Evolutionary conservation across 495 filamentous ascomycete genomes (phyloP).

Genomic region (Schizothecium vesticola): DNA sequence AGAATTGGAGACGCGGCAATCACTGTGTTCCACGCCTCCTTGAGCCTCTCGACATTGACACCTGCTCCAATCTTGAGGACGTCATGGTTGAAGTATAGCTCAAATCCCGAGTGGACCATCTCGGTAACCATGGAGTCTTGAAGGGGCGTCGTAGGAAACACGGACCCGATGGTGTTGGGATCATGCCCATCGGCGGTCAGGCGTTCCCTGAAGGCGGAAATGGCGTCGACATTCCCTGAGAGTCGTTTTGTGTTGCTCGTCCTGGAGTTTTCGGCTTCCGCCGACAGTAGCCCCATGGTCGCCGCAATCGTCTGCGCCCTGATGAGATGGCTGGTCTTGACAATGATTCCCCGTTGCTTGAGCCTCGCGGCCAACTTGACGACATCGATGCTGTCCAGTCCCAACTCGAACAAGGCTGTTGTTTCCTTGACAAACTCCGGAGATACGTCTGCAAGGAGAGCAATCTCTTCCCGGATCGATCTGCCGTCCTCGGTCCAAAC

Average conservation of each 20-base stretch:
- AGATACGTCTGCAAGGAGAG: slow-evolving; percentile 50
- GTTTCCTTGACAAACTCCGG: slow-evolving; percentile 43
- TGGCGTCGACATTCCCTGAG: not conserved
- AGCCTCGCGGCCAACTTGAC: slow-evolving; percentile 65
- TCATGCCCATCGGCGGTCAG: not conserved
- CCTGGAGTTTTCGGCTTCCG: not conserved
- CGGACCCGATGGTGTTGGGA: slow-evolving; percentile 38
- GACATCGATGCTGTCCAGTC: slow-evolving; percentile 64
- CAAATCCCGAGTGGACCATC: slow-evolving; percentile 61
- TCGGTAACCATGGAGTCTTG: slow-evolving; percentile 79
- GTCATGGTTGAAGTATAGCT: slow-evolving; percentile 77
- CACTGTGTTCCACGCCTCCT: slow-evolving; percentile 55
- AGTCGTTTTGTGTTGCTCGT: not conserved
- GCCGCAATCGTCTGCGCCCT: slow-evolving; percentile 55
- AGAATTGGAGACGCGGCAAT: slow-evolving; percentile 61
- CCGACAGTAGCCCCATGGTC: not conserved
- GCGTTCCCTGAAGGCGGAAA: not conserved
- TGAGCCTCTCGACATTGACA: slow-evolving; percentile 49
- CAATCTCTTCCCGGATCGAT: slow-evolving; percentile 53
- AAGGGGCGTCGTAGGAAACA: slow-evolving; percentile 64
- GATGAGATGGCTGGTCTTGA: slow-evolving; percentile 66
- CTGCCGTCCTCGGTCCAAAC: slow-evolving; percentile 49
- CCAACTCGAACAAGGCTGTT: slow-evolving; percentile 58
- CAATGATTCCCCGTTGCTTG: slow-evolving; percentile 49
- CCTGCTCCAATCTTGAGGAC: slow-evolving; percentile 48